Percentiles rank a stretch among this genome's conserved stretches.
Evolutionary conservation across 306 rosid genomes (phyloP).

Genomic region (Castanea sativa): DNA sequence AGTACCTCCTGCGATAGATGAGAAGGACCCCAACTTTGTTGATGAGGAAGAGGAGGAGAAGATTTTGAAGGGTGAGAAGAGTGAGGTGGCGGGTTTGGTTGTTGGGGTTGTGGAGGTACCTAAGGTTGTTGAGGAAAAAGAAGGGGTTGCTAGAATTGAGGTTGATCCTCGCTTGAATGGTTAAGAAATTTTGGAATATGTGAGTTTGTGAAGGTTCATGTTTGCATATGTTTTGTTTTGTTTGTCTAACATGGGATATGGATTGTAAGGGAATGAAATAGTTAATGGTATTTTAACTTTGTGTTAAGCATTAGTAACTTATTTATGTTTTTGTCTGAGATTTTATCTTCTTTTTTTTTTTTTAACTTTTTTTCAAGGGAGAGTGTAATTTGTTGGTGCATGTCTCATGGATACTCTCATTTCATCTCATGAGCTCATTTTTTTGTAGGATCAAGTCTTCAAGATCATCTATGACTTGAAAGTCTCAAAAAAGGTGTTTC

Average conservation of each 20-base stretch:
- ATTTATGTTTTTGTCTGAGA: neutral
- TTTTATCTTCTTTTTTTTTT: neutral
- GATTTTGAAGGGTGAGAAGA: slow-evolving; percentile 26
- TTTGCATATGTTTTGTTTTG: neutral
- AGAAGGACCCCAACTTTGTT: slow-evolving; percentile 74
- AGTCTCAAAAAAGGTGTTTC: too few relatives aligned
- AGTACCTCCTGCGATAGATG: slow-evolving; percentile 64
- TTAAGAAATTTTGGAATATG: neutral
- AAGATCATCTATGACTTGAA: too few relatives aligned
- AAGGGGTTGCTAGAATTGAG: slow-evolving; percentile 64
- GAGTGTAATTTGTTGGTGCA: neutral
- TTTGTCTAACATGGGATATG: neutral
- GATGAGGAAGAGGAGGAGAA: slow-evolving; percentile 53
- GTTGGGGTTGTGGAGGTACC: slow-evolving; percentile 64
- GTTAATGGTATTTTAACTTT: neutral
- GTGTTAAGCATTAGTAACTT: neutral
- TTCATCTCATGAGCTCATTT: neutral
- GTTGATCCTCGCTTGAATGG: slow-evolving; percentile 53
- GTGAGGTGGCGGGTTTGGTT: slow-evolving; percentile 31
- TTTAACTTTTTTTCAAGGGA: too few relatives aligned
- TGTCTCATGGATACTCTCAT: too few relatives aligned
- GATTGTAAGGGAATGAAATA: neutral
- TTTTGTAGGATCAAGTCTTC: neutral
- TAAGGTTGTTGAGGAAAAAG: slow-evolving; percentile 33
- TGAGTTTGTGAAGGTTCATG: neutral